Evolutionary conservation across 1,139 yeast species (phyloP), one percentile per base, ranked within the genome.

Genomic region (Insectozyma bohioensis): DNA sequence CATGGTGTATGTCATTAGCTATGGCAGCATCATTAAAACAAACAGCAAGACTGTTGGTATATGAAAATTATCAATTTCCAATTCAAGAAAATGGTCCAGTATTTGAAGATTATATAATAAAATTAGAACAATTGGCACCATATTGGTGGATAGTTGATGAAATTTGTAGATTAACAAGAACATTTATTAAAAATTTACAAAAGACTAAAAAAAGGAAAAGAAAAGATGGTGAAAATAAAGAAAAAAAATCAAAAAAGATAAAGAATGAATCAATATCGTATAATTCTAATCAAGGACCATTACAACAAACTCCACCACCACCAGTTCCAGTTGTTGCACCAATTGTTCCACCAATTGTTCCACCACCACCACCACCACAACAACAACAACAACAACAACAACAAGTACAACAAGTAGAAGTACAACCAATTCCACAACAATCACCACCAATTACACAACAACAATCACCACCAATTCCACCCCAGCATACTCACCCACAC

Each of bases 141-240:
- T 46, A 50, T n/a, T 58, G 62, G 61, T 54, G 55, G 54, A 48
- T 56, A 17, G 58, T 58, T 10, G 63, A 58, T 28, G 64, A 58
- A 34, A 49, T 58, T 30, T 49, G 52, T 28, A 41, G 48, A 26
- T 40, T 58, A 21, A 45, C 57, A 4, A 42, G 45, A 26, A 59
- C 55, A 20, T 57, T 58, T 34, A 37, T 49, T 4, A 43, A 46
- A 12, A 46, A 51, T 33, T 39, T 57, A 20, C 37, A 45, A 16
- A 26, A 37, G 14, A 46, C 46, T 19, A 31, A 28, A 20, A 11
- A 20, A 9, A 15, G 24, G 8, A 26, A 26, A 14, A 18, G 17
- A 11, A 17, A 15, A 12, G 24, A 26, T 7, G 11, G 7, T 4
- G 25, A 17, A 11, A 18, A 13, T 4, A 25, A 6, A 5, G 20